Percentiles rank a stretch among this genome's conserved stretches.
These are phyloP conservation scores for Sarocladium oryzae DNA, from an alignment of 2,329 filamentous ascomycete species.

Conservation along the genomic window DNA sequence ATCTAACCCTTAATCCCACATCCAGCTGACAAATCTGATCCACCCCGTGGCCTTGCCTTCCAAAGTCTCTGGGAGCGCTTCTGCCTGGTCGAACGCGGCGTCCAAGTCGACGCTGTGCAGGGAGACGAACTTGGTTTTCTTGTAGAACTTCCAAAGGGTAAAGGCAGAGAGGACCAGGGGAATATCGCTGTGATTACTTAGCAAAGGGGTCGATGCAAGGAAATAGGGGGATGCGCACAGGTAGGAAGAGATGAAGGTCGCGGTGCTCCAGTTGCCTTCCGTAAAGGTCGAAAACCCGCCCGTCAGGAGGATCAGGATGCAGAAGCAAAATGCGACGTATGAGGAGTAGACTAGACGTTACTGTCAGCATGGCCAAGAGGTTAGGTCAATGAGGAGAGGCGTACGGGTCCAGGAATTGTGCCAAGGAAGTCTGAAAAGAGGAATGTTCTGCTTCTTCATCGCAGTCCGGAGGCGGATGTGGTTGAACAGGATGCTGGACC, in stretches of 20 bases:
- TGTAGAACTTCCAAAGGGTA: slow-evolving; percentile 58
- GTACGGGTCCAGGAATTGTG: slow-evolving; percentile 54
- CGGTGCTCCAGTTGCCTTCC: slow-evolving; percentile 49
- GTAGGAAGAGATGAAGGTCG: slow-evolving; percentile 55
- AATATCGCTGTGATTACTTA: slow-evolving; percentile 40
- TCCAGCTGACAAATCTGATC: slow-evolving; percentile 5
- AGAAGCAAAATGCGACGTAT: slow-evolving; percentile 52
- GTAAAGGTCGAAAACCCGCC: slow-evolving; percentile 61
- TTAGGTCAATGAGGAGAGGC: background rate
- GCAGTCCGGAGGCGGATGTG: slow-evolving; percentile 51
- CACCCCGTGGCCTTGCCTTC: background rate
- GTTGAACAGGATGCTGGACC: slow-evolving; percentile 54
- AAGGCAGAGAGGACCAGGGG: slow-evolving; percentile 52
- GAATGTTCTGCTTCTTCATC: slow-evolving; percentile 48
- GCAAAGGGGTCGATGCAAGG: background rate
- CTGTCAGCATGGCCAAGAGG: slow-evolving; percentile 9
- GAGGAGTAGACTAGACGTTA: slow-evolving; percentile 49
- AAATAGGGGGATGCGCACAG: slow-evolving; percentile 38
- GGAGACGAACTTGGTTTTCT: slow-evolving; percentile 50
- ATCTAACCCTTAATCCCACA: slow-evolving; percentile 7
- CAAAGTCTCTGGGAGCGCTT: slow-evolving; percentile 14
- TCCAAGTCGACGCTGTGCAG: slow-evolving; percentile 45
- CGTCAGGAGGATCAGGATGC: slow-evolving; percentile 60
- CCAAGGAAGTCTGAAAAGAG: slow-evolving; percentile 48
- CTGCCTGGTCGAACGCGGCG: slow-evolving; percentile 44